Evolutionary conservation across 2,329 filamentous ascomycete species (phyloP).

Genomic region (Talaromyces piceae): DNA sequence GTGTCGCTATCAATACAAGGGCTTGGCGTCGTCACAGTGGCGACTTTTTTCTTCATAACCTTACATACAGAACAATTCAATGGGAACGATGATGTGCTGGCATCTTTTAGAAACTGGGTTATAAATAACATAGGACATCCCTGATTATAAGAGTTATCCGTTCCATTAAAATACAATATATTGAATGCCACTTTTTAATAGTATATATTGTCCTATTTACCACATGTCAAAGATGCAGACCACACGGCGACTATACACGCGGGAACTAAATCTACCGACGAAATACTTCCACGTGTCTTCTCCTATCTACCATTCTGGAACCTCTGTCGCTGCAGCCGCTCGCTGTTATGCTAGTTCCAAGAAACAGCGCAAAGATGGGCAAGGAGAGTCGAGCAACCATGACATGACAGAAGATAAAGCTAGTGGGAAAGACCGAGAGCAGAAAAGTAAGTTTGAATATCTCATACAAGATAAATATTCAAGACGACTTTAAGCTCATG

Average conservation of each 20-base stretch:
- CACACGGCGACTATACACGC: no score
- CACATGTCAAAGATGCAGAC: neutral
- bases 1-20: no score
- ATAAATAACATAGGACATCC: no score
- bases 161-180: neutral
- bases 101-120: no score
- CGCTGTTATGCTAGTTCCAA: neutral
- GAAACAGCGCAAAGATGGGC: neutral
- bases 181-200: neutral
- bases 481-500: neutral
- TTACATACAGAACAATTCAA: no score
- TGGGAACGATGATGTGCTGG: no score
- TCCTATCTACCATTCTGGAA: neutral
- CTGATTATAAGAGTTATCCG: no score
- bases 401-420: neutral
- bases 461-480: neutral
- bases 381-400: neutral
- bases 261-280: neutral
- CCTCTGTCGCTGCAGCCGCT: neutral
- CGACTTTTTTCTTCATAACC: no score
- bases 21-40: no score
- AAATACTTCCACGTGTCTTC: neutral
- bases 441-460: slow-evolving; percentile 1
- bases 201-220: neutral
- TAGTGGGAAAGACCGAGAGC: neutral